A percentile compares a stretch with the other conserved stretches of the same genome.
Evolutionary conservation across 2,329 filamentous ascomycete genomes (phyloP).

Genomic region (Dactylonectria macrodidyma): DNA sequence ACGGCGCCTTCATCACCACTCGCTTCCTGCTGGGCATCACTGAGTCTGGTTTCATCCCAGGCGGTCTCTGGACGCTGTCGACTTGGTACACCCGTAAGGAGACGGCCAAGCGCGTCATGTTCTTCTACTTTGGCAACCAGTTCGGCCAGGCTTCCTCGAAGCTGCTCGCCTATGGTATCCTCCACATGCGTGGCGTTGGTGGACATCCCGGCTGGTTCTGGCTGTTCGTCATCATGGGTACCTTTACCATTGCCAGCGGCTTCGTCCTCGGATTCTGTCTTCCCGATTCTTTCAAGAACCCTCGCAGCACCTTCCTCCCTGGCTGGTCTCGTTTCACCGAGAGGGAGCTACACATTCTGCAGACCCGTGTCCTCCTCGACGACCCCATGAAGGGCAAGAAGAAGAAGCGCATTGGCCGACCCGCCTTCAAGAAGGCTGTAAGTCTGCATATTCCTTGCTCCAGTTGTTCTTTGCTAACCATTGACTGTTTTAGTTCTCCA

Average conservation of each 20-base stretch:
- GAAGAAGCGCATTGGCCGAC: constrained; percentile 61
- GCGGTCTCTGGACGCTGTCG: constrained; percentile 64
- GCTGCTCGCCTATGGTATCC: constrained; percentile 61
- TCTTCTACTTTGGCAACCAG: constrained; percentile 71
- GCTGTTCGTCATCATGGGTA: constrained; percentile 68
- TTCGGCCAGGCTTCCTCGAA: constrained; percentile 58
- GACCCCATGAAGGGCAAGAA: constrained; percentile 63
- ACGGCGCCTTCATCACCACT: constrained; percentile 63
- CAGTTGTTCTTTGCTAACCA: not conserved
- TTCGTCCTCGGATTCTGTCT: constrained; percentile 60
- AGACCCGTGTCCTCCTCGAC: constrained; percentile 58
- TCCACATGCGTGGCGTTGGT: constrained; percentile 64
- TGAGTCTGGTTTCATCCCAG: constrained; percentile 70
- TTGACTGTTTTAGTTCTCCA: constrained; percentile 54
- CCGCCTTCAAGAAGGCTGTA: constrained; percentile 61
- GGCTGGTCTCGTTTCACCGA: constrained; percentile 53
- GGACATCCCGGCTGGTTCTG: constrained; percentile 70
- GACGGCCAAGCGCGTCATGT: constrained; percentile 65
- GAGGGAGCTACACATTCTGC: constrained; percentile 59
- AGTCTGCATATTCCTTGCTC: constrained; percentile 31
- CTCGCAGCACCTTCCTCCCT: constrained; percentile 59
- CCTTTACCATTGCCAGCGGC: constrained; percentile 64
- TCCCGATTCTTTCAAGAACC: constrained; percentile 62
- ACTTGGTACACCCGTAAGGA: constrained; percentile 70
- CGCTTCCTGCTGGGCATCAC: constrained; percentile 67